Base-by-base conservation (phyloP, 2,329 filamentous ascomycete genomes). In the Colletotrichum falcatum region DNA sequence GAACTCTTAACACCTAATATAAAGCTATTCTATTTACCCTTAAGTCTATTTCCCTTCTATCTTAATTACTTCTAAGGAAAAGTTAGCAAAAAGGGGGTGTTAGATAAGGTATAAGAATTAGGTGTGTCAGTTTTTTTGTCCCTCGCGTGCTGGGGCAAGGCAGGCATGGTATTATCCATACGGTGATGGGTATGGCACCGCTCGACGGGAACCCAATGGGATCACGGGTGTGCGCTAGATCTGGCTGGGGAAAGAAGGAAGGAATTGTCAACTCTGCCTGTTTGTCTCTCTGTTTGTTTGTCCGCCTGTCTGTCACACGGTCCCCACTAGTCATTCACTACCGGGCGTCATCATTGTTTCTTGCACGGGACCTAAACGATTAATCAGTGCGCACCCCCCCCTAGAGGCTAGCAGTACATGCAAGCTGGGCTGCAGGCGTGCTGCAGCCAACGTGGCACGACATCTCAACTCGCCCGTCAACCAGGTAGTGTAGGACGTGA, bases 121-220 rank as follows among this genome's bases (percentile, higher is more conserved):
- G n/a, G n/a, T n/a, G n/a, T n/a, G n/a, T n/a, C n/a, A n/a, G n/a
- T n/a, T n/a, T n/a, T n/a, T n/a, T n/a, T n/a, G n/a, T n/a, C n/a
- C n/a, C n/a, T n/a, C n/a, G n/a, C n/a, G n/a, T n/a, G n/a, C n/a
- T n/a, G n/a, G n/a, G n/a, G n/a, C n/a, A n/a, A n/a, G n/a, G n/a
- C n/a, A n/a, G n/a, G n/a, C n/a, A n/a, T n/a, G n/a, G n/a, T n/a
- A n/a, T n/a, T n/a, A n/a, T n/a, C n/a, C n/a, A n/a, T n/a, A n/a
- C n/a, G n/a, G n/a, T n/a, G n/a, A n/a, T 20, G 28, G 56, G 42
- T 35, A 33, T 30, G 46, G 28, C 46, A 30, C 60, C 33, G 18
- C 18, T 59, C 20, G 16, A 53, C 26, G 28, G 55, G 63, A 64
- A 56, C 23, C 39, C 49, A 64, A 67, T 67, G 37, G 46, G 55